Evolutionary conservation across 73 alveolate genomes (phyloP).

Genomic region (Symbiodinium pilosum): DNA sequence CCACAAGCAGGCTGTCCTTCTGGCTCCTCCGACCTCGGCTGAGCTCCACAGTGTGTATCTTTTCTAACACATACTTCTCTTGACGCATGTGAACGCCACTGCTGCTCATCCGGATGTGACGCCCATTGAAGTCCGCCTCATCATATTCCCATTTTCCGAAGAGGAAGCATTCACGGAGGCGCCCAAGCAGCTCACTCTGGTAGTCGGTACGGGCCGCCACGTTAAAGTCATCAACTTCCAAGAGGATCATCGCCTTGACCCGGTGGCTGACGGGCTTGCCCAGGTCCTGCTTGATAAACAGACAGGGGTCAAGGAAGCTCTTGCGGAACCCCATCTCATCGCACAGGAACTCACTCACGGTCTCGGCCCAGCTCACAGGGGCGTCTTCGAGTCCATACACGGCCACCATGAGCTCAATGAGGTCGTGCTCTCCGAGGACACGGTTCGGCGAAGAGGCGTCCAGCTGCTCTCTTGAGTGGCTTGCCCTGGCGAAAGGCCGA

Average conservation of each 20-base stretch:
- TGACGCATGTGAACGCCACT: neutral
- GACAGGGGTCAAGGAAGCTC: neutral
- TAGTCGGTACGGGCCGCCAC: neutral
- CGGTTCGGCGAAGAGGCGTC: neutral
- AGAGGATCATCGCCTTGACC: neutral
- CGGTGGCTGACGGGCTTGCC: neutral
- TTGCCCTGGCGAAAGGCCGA: neutral
- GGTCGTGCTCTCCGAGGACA: neutral
- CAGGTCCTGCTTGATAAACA: neutral
- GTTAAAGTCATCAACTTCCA: constrained; percentile 52
- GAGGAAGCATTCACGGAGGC: neutral
- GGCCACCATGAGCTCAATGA: neutral
- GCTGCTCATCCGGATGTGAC: neutral
- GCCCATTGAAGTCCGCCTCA: neutral
- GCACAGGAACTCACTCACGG: neutral
- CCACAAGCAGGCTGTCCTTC: neutral
- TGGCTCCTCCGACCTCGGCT: neutral
- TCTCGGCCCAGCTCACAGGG: neutral
- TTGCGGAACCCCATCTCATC: neutral
- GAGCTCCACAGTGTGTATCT: neutral
- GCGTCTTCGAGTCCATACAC: neutral
- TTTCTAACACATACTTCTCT: constrained; percentile 36
- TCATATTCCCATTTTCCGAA: neutral
- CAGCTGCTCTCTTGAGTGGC: neutral
- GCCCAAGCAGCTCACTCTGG: neutral